phyloP scores from a whole-genome alignment of 176 grass and related monocot species.

The Oryza meyeriana region DNA sequence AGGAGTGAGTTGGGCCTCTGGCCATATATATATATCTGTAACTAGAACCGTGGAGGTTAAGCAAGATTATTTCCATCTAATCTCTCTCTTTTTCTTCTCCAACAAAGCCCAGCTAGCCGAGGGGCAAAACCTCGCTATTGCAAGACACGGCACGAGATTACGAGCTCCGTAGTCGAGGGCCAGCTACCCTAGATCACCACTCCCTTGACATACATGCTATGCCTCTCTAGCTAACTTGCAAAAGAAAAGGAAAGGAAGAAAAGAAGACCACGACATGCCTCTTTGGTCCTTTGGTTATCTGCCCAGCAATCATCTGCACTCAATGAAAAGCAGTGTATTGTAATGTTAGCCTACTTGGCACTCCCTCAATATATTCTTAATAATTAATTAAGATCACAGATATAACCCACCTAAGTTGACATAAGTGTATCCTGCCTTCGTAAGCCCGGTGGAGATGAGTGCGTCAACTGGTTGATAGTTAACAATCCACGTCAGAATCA shows the following conservation, averaged over 20 bases:
- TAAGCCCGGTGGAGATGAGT: constrained; percentile 46
- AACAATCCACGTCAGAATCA: neutral
- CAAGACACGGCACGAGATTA: too few relatives aligned
- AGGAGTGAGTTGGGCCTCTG: too few relatives aligned
- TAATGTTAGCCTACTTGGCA: neutral
- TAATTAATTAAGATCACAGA: neutral
- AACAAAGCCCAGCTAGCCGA: too few relatives aligned
- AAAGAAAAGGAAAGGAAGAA: neutral
- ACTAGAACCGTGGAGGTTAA: too few relatives aligned
- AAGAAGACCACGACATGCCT: neutral
- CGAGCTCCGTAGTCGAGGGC: too few relatives aligned
- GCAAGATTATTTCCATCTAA: too few relatives aligned
- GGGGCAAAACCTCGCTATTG: too few relatives aligned
- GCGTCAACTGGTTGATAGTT: constrained; percentile 46
- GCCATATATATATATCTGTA: too few relatives aligned
- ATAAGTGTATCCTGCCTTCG: constrained; percentile 61
- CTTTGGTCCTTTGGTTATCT: constrained; percentile 37
- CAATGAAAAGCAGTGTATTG: neutral
- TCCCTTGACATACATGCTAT: too few relatives aligned
- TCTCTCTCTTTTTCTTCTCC: too few relatives aligned
- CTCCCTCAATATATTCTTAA: neutral
- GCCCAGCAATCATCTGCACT: constrained; percentile 77
- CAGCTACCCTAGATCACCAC: too few relatives aligned
- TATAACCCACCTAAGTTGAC: constrained; percentile 49
- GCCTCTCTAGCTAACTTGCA: too few relatives aligned